Percentiles rank a stretch among this genome's conserved stretches.
phyloP scores from a whole-genome alignment of 2,329 filamentous ascomycete species.

The Pseudogymnoascus sp. region DNA sequence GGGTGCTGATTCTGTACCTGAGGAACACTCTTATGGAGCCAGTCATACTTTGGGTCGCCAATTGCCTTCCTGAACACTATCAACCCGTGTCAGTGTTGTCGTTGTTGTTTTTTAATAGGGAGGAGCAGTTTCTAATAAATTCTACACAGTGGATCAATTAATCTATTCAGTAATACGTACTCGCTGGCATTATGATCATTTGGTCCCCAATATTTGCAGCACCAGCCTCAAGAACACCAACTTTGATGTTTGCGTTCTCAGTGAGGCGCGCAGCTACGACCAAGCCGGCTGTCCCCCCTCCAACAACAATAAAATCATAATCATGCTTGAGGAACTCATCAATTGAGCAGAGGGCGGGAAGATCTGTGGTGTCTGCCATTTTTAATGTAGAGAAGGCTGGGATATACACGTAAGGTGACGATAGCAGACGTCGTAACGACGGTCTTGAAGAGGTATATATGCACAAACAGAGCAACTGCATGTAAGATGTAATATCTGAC shows the following conservation, averaged over 20 bases:
- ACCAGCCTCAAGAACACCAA: constrained; percentile 36
- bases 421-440: neutral
- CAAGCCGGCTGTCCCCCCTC: constrained; percentile 38
- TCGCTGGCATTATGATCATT: constrained; percentile 30
- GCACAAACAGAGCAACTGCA: neutral
- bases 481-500: neutral
- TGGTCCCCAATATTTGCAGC: constrained; percentile 30
- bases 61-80: constrained; percentile 11
- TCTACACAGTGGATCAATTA: neutral
- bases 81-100: neutral
- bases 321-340: constrained; percentile 11
- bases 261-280: constrained; percentile 34
- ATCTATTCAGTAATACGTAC: neutral
- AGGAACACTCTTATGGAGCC: constrained; percentile 12
- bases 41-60: constrained; percentile 17
- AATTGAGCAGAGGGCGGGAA: constrained; percentile 12
- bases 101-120: neutral
- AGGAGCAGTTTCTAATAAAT: neutral
- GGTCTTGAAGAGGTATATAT: neutral
- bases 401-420: neutral
- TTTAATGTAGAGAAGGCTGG: neutral
- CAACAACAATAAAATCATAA: constrained; percentile 37
- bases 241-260: constrained; percentile 31
- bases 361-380: neutral
- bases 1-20: constrained; percentile 12